These are phyloP conservation scores for Lunasporangiospora selenospora DNA, from an alignment of 192 early-diverging fungal genomes.

Conservation along the genomic window DNA sequence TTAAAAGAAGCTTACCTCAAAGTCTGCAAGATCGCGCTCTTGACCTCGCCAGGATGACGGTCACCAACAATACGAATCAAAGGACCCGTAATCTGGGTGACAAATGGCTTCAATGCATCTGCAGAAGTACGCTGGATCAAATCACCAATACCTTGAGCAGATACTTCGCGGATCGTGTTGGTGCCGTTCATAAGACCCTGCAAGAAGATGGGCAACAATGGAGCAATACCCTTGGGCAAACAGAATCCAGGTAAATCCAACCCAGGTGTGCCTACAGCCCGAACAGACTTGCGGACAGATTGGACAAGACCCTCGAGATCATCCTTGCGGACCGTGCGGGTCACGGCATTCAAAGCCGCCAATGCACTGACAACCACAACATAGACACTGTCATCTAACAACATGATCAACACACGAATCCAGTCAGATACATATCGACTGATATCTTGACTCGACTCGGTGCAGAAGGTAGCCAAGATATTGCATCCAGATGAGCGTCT, in stretches of 20 bases:
- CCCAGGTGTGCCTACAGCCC: constrained; percentile 58
- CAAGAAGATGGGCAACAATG: constrained; percentile 90
- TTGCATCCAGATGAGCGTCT: constrained; percentile 67
- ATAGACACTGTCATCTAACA: constrained; percentile 67
- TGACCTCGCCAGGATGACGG: constrained; percentile 89
- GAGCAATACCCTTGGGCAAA: constrained; percentile 91
- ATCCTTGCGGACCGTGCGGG: constrained; percentile 87
- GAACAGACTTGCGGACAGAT: constrained; percentile 71
- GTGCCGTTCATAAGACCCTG: constrained; percentile 93
- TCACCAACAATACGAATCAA: constrained; percentile 98
- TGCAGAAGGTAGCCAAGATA: constrained; percentile 69
- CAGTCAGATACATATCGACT: constrained; percentile 79
- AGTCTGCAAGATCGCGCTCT: constrained; percentile 91
- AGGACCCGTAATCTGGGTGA: constrained; percentile 96
- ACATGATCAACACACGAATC: constrained; percentile 77
- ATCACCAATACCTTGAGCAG: constrained; percentile 86
- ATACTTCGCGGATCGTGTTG: constrained; percentile 83
- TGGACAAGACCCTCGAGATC: constrained; percentile 83
- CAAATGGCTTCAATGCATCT: constrained; percentile 84
- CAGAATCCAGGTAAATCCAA: constrained; percentile 82
- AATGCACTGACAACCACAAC: constrained; percentile 75
- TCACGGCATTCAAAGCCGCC: constrained; percentile 81
- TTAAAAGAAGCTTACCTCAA: constrained; percentile 63
- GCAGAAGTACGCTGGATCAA: constrained; percentile 74
- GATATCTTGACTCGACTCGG: constrained; percentile 63